These are phyloP conservation scores for Tylopilus balloui DNA, from an alignment of 768 basidiomycete species.

Conservation along the genomic window DNA sequence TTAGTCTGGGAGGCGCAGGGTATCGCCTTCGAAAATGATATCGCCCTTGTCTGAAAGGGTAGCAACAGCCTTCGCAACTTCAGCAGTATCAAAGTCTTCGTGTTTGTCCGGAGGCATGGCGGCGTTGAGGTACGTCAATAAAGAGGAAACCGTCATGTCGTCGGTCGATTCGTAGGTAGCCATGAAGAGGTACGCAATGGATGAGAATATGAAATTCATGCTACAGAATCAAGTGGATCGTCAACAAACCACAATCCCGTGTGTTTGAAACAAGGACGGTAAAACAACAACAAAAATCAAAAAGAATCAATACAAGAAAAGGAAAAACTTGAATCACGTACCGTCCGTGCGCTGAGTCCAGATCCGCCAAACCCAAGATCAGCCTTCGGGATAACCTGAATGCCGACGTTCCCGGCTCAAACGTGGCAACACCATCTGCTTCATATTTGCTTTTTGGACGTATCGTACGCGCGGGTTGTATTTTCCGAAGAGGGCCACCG, in stretches of 20 bases:
- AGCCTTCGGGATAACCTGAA: conserved; percentile 27
- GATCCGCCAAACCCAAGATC: conserved; percentile 45
- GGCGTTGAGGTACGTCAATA: conserved; percentile 70
- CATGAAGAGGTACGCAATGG: conserved; percentile 59
- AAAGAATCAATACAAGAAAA: background rate
- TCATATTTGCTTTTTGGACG: conserved; percentile 28
- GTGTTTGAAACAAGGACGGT: background rate
- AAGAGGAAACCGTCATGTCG: conserved; percentile 63
- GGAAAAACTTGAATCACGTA: conserved; percentile 32
- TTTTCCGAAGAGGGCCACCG: conserved; percentile 17
- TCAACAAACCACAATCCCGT: conserved; percentile 9
- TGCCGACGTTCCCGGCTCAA: conserved; percentile 14
- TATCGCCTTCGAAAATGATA: conserved; percentile 51
- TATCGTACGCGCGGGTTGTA: conserved; percentile 21
- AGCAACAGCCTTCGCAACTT: conserved; percentile 53
- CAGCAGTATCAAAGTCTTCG: conserved; percentile 76
- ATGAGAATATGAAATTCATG: conserved; percentile 54
- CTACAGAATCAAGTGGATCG: conserved; percentile 29
- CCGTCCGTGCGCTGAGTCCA: conserved; percentile 59
- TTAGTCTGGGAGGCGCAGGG: conserved; percentile 28
- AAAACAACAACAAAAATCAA: too few species aligned
- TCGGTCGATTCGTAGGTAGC: conserved; percentile 65
- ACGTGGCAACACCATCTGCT: conserved; percentile 14
- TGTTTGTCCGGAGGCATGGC: conserved; percentile 75
- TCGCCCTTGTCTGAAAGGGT: conserved; percentile 44